These are phyloP conservation scores for Fennellomyces sp. DNA, from an alignment of 371 early-diverging fungal genomes.

Conservation along the genomic window DNA sequence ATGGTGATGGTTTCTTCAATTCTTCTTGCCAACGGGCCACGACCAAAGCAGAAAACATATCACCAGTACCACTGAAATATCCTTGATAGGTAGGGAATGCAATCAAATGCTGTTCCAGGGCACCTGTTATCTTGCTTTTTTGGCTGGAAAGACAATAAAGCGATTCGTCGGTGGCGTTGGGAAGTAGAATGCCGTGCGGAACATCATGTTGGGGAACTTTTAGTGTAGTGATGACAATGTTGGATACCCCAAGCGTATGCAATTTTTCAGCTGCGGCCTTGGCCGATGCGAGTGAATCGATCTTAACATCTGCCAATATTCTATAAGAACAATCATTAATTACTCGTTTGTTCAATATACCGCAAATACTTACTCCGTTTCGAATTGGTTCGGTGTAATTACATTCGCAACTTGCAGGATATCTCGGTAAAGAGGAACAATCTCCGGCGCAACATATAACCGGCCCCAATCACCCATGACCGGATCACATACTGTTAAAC, in stretches of 20 bases:
- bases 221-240: constrained; percentile 79
- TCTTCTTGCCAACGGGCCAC: constrained; percentile 59
- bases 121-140: constrained; percentile 1
- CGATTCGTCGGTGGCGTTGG: constrained; percentile 20
- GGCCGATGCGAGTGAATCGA: constrained; percentile 56
- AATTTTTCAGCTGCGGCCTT: constrained; percentile 59
- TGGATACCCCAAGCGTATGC: constrained; percentile 67
- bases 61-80: constrained; percentile 93
- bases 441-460: constrained; percentile 83
- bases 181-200: constrained; percentile 27
- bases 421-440: constrained; percentile 78
- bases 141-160: constrained; percentile 45
- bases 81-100: constrained; percentile 76
- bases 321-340: constrained; percentile 26
- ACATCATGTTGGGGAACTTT: constrained; percentile 38
- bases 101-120: constrained; percentile 60
- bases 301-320: constrained; percentile 63
- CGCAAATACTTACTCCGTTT: constrained; percentile 88
- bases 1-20: constrained; percentile 10
- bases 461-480: constrained; percentile 92
- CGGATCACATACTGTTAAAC: constrained; percentile 81
- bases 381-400: constrained; percentile 93
- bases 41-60: constrained; percentile 80
- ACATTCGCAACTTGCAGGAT: constrained; percentile 69
- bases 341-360: background rate